Conservation (phyloP, 352 stramenopile genomes). For the Phytopythium aichiense region DNA sequence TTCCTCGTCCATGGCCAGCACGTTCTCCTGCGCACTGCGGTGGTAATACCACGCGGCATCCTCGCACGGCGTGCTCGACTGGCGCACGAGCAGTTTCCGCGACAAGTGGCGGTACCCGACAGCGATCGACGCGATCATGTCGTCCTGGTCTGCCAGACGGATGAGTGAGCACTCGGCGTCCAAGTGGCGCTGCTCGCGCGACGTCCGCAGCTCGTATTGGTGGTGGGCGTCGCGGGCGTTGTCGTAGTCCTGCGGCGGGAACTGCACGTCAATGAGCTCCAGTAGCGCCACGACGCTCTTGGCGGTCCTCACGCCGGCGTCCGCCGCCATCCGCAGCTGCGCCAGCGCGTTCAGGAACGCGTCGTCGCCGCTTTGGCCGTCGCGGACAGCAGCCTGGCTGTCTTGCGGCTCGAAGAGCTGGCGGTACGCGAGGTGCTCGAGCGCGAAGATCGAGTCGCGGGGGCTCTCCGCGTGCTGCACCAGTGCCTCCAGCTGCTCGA, state of each 20-base stretch:
- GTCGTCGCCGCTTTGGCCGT: constrained; percentile 14
- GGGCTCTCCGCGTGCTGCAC: constrained; percentile 11
- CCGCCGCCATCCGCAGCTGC: constrained; percentile 36
- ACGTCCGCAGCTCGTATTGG: constrained; percentile 17
- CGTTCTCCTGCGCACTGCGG: constrained; percentile 49
- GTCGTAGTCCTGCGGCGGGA: constrained; percentile 16
- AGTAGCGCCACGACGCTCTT: constrained; percentile 48
- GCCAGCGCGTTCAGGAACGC: constrained; percentile 36
- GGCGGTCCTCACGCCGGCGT: constrained; percentile 36
- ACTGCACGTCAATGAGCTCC: constrained; percentile 42
- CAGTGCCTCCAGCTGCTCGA: constrained; percentile 31
- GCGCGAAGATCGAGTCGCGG: constrained; percentile 45
- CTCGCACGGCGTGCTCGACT: constrained; percentile 20
- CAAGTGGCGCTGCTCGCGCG: constrained; percentile 18
- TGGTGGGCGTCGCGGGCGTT: constrained; percentile 6
- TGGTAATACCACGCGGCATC: constrained; percentile 46
- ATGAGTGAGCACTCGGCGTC: constrained; percentile 32
- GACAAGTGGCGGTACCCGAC: constrained; percentile 51
- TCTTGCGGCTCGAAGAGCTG: constrained; percentile 47
- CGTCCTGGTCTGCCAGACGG: constrained; percentile 23
- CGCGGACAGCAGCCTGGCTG: neutral
- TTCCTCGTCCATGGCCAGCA: constrained; percentile 44
- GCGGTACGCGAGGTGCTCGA: constrained; percentile 56
- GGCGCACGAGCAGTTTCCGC: constrained; percentile 17
- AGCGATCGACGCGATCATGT: constrained; percentile 58